Evolutionary conservation across 116 monocot species (phyloP).

Genomic region (Papilionanthe hybrid): DNA sequence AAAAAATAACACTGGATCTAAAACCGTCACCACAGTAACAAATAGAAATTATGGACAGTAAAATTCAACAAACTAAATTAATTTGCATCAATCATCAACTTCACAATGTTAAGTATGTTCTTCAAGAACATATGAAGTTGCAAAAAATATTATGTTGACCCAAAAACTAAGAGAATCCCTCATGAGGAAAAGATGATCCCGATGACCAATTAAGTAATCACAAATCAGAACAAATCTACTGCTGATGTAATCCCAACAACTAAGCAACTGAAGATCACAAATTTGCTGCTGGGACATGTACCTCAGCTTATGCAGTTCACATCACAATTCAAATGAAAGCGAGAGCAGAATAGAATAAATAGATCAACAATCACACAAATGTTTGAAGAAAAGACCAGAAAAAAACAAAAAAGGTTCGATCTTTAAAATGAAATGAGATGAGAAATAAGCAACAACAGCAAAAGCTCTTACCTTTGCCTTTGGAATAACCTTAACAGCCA

Average conservation of each 20-base stretch:
- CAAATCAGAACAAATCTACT: conserved; percentile 5
- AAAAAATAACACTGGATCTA: background rate
- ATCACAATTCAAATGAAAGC: background rate
- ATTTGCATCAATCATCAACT: background rate
- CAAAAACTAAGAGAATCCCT: background rate
- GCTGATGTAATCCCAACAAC: background rate
- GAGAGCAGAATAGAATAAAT: background rate
- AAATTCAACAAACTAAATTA: background rate
- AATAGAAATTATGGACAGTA: background rate
- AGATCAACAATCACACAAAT: background rate
- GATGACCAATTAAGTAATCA: background rate
- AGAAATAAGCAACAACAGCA: background rate
- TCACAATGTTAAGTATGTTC: background rate
- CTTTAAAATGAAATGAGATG: background rate
- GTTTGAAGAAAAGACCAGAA: background rate
- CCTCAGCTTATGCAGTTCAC: background rate
- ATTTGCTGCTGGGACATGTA: too few relatives aligned
- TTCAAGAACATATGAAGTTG: too few relatives aligned
- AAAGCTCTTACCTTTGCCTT: conserved; percentile 59
- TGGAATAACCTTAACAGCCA: conserved; percentile 92
- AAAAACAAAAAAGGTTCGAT: background rate
- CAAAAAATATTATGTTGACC: too few relatives aligned
- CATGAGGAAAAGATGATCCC: background rate
- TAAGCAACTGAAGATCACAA: background rate
- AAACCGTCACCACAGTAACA: background rate